Evolutionary conservation across 768 basidiomycete species (phyloP), one percentile per base, ranked within the genome.

Genomic region (Podaxis rugospora): DNA sequence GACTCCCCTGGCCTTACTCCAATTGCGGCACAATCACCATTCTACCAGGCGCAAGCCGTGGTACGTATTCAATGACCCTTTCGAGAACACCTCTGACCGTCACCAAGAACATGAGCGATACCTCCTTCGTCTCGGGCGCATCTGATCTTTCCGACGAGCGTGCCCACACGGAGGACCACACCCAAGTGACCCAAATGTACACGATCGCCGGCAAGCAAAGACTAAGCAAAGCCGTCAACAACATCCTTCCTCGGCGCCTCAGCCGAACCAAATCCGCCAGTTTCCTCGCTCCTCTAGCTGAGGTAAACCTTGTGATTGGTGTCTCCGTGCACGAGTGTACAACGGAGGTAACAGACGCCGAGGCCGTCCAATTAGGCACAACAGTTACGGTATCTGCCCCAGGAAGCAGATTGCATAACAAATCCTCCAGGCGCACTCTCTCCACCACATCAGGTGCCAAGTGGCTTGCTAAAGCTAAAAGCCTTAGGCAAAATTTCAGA

Each of bases 321-420:
- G 52, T 61, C 21, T 61, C 53, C 21, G 21, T 61, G 9, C 59
- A 61, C 13, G 59, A 61, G 40, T 61, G 36, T 11, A 54, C 52
- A 49, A 61, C 59, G 4, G 59, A 55, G 37, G 44, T 40, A 4
- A 27, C 53, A 35, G 44, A 44, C 7, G 4, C 23, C 36, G 59
- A 61, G n/a, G 1, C 44, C n/a, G 21, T 40, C 44, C 36, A 55
- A 35, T 35, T 60, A 54, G 59, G 59, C 37, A 60, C 51, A 44
- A 61, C 36, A 3, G 44, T 47, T 16, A 61, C 59, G 10, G 59
- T 61, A 37, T 55, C 59, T 39, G 52, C 59, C n/a, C 59, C 51
- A 21, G 59, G 59, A 35, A 53, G 51, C 28, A 44, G 35, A 11
- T n/a, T 60, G 1, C 39, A 53, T 35, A 59, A 50, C 49, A 51